Percentiles rank a stretch among this genome's conserved stretches.
Conservation (phyloP, 805 yeast species). For the Candida glaebosa region DNA sequence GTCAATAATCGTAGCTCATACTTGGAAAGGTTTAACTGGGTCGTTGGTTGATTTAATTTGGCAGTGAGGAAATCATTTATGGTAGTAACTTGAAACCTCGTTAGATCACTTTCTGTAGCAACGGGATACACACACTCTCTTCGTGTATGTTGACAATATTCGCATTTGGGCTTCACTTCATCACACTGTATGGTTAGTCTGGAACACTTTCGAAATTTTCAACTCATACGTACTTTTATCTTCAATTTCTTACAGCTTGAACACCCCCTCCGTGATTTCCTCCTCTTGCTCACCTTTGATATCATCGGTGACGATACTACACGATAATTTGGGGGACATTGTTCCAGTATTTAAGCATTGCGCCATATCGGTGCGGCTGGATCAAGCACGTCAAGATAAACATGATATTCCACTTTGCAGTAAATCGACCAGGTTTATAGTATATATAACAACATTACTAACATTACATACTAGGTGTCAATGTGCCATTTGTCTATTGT, state of each 20-base stretch:
- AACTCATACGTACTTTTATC: conserved; percentile 24
- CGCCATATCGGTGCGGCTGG: no score
- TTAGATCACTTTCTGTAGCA: conserved; percentile 1
- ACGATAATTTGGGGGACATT: no score
- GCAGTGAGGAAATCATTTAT: conserved; percentile 21
- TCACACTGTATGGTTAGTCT: conserved; percentile 22
- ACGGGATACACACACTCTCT: conserved; percentile 22
- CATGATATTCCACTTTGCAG: no score
- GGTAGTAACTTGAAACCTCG: not conserved
- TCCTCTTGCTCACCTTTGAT: not conserved
- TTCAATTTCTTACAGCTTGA: conserved; percentile 27
- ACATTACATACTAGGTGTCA: no score
- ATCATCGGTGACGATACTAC: no score
- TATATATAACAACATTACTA: no score
- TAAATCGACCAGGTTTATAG: no score
- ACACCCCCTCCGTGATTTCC: conserved; percentile 26
- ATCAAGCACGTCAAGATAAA: no score
- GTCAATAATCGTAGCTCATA: conserved; percentile 13
- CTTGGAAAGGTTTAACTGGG: conserved; percentile 13
- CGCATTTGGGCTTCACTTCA: conserved; percentile 29
- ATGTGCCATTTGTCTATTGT: no score
- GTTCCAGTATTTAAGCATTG: no score
- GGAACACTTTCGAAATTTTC: not conserved
- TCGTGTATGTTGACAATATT: conserved; percentile 27
- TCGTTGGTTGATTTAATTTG: conserved; percentile 20